A percentile compares a stretch with the other conserved stretches of the same genome.
Conservation (phyloP, 306 rosid genomes). For the Vigna angularis region DNA sequence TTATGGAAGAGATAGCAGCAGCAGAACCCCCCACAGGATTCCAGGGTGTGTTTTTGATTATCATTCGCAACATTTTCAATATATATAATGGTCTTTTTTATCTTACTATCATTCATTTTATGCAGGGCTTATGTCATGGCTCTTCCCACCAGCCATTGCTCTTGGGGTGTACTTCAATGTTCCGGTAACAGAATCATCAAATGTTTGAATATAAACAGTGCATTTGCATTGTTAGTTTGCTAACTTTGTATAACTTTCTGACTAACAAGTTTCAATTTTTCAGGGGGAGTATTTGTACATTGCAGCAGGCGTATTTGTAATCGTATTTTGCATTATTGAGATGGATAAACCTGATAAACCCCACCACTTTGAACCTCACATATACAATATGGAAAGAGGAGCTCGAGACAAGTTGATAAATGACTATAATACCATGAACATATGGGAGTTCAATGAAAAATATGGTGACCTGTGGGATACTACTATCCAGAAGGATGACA, state of each 20-base stretch:
- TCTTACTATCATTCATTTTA: constrained; percentile 25
- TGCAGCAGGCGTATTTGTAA: constrained; percentile 77
- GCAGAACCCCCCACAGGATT: constrained; percentile 92
- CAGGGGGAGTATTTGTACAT: constrained; percentile 92
- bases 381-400: constrained; percentile 95
- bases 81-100: neutral
- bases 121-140: constrained; percentile 88
- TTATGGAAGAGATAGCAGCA: constrained; percentile 62
- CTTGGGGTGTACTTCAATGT: constrained; percentile 78
- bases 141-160: constrained; percentile 84
- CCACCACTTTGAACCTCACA: constrained; percentile 92
- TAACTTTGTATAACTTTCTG: too few species aligned
- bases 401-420: constrained; percentile 89
- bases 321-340: constrained; percentile 87
- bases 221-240: neutral
- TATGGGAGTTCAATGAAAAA: constrained; percentile 95
- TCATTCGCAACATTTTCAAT: constrained; percentile 18
- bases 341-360: constrained; percentile 97
- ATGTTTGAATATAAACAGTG: constrained; percentile 1
- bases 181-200: constrained; percentile 62
- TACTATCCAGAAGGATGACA: constrained; percentile 74
- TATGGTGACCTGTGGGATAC: constrained; percentile 96
- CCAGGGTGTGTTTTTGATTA: constrained; percentile 62
- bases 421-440: constrained; percentile 88
- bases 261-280: constrained; percentile 31